These are phyloP conservation scores for Suhomyces yuchorum DNA, from an alignment of 1,139 yeast species.

Conservation along the genomic window DNA sequence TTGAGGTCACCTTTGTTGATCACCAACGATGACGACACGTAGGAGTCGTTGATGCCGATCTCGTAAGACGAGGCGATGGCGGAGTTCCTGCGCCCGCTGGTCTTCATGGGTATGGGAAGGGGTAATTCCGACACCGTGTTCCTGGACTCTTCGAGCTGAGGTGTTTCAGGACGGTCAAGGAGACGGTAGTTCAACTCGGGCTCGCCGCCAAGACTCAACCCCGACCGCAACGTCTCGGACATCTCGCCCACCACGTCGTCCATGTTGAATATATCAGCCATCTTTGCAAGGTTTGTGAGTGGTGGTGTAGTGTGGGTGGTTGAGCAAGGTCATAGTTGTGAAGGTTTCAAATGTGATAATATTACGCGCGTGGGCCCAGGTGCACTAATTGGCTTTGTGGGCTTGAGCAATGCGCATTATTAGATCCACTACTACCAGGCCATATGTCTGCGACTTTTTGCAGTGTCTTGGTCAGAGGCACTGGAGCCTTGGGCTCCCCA, in stretches of 20 bases:
- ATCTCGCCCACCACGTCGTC: constrained; percentile 19
- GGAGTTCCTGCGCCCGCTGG: constrained; percentile 17
- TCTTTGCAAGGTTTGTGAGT: constrained; percentile 2
- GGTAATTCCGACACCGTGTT: constrained; percentile 22
- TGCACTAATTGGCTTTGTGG: not conserved
- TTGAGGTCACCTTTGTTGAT: constrained; percentile 11
- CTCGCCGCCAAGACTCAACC: not conserved
- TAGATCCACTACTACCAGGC: no score
- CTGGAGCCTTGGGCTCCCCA: no score
- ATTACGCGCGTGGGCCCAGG: not conserved
- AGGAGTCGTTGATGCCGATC: constrained; percentile 26
- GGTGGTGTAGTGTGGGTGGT: not conserved
- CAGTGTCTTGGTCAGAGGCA: no score
- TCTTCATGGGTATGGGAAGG: constrained; percentile 20
- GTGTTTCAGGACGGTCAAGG: constrained; percentile 13
- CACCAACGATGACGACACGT: constrained; percentile 21
- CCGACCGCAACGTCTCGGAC: constrained; percentile 1
- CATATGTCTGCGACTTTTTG: no score
- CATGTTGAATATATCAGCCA: constrained; percentile 24
- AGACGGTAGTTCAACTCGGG: constrained; percentile 19
- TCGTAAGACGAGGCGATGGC: constrained; percentile 27
- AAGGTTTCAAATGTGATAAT: not conserved
- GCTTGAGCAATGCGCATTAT: no score
- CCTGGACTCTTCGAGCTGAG: constrained; percentile 16
- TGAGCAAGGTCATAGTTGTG: not conserved